Conservation (phyloP, 768 basidiomycete genomes). For the Xerocomus brunneocitrinus region DNA sequence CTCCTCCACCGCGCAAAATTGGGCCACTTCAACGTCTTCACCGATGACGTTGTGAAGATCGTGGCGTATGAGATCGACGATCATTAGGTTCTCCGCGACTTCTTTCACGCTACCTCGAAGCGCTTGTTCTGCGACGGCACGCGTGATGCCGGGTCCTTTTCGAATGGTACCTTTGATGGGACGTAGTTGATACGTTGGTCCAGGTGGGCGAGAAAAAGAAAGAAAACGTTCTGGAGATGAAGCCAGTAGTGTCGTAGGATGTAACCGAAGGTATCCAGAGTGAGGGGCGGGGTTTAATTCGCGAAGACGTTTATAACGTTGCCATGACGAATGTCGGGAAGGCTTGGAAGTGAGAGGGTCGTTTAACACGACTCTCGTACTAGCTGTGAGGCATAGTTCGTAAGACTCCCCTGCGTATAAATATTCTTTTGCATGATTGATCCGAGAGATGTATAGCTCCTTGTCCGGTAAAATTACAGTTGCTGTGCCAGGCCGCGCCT, state of each 20-base stretch:
- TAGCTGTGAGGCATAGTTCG: constrained; percentile 86
- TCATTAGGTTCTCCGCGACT: constrained; percentile 96
- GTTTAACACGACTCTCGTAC: constrained; percentile 53
- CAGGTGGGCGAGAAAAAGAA: constrained; percentile 65
- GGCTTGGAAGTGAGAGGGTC: constrained; percentile 19
- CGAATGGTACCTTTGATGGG: constrained; percentile 93
- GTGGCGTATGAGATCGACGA: constrained; percentile 92
- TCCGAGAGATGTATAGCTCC: constrained; percentile 59
- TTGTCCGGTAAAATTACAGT: constrained; percentile 53
- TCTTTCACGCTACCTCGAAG: constrained; percentile 75
- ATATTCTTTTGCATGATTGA: constrained; percentile 65
- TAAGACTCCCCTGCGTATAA: constrained; percentile 87
- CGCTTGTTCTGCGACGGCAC: constrained; percentile 59
- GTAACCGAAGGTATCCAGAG: constrained; percentile 73
- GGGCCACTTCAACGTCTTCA: constrained; percentile 73
- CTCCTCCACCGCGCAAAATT: constrained; percentile 86
- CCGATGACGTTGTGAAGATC: constrained; percentile 85
- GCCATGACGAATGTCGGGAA: constrained; percentile 49
- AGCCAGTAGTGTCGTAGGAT: constrained; percentile 72
- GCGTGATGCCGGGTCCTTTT: constrained; percentile 60
- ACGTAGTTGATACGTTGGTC: constrained; percentile 70
- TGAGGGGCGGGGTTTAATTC: constrained; percentile 83
- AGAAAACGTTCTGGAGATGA: constrained; percentile 94
- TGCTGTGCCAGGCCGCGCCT: constrained; percentile 21
- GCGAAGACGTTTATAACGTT: constrained; percentile 68